A percentile compares a stretch with the other conserved stretches of the same genome.
Conservation (phyloP, 2,329 filamentous ascomycete genomes). For the Verticillium tricorpus region DNA sequence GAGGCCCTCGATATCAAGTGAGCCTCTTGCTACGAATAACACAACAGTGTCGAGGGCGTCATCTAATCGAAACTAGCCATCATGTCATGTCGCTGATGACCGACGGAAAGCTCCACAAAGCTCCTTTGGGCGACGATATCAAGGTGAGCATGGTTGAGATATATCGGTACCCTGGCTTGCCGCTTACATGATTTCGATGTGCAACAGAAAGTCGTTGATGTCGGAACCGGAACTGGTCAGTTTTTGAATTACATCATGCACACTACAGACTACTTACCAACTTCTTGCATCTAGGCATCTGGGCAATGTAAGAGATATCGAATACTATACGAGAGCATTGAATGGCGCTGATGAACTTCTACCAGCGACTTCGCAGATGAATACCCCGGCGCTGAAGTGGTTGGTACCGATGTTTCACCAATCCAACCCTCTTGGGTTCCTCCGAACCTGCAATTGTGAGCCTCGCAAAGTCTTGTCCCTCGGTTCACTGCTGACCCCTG, state of each 20-base stretch:
- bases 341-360: not conserved
- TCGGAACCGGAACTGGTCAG: constrained; percentile 14
- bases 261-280: not conserved
- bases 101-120: constrained; percentile 18
- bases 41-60: too few relatives aligned
- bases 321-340: too few relatives aligned
- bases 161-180: not conserved
- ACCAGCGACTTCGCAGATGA: constrained; percentile 43
- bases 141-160: constrained; percentile 19
- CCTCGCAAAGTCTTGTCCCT: too few relatives aligned
- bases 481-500: not conserved
- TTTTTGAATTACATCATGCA: not conserved
- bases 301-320: constrained; percentile 1
- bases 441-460: constrained; percentile 42
- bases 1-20: constrained; percentile 23
- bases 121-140: constrained; percentile 17
- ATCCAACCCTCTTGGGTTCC: constrained; percentile 54
- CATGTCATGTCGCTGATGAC: constrained; percentile 17
- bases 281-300: constrained; percentile 2
- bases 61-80: constrained; percentile 12
- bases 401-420: constrained; percentile 52
- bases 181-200: constrained; percentile 15
- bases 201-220: constrained; percentile 12
- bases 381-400: constrained; percentile 38
- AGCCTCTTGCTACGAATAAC: not conserved